Percentiles rank a stretch among this genome's conserved stretches.
These are phyloP conservation scores for Eucalyptus regnans DNA, from an alignment of 345 rosid species.

Conservation along the genomic window DNA sequence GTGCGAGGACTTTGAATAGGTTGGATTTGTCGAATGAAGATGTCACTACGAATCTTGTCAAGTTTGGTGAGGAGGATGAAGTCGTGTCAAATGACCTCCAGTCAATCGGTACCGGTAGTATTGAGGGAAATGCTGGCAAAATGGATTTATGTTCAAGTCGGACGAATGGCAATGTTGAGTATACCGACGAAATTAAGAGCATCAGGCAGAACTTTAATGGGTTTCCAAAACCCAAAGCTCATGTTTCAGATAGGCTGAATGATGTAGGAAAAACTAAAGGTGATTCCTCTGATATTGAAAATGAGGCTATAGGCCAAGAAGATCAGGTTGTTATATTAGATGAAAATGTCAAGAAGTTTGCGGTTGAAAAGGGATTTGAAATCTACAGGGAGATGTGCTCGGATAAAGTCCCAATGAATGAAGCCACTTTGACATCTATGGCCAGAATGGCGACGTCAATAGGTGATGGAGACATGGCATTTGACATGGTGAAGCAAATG, in stretches of 20 bases:
- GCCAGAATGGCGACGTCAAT: constrained; percentile 60
- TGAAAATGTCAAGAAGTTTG: constrained; percentile 41
- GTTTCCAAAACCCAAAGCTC: background rate
- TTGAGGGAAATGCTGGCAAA: background rate
- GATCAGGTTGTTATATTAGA: constrained; percentile 15
- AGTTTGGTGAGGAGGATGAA: background rate
- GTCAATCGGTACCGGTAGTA: background rate
- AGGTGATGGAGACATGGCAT: constrained; percentile 58
- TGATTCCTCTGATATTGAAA: background rate
- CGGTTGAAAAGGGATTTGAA: constrained; percentile 42
- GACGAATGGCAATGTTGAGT: background rate
- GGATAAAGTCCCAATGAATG: constrained; percentile 38
- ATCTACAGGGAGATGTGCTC: constrained; percentile 36
- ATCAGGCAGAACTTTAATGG: background rate
- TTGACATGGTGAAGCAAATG: constrained; percentile 62
- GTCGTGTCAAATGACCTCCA: background rate
- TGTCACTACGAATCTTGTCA: background rate
- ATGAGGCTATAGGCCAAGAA: background rate
- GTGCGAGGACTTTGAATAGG: constrained; percentile 9
- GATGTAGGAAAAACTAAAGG: background rate
- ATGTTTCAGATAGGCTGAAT: background rate
- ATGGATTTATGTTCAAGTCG: background rate
- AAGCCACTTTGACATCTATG: constrained; percentile 47
- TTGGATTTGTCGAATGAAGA: constrained; percentile 1
- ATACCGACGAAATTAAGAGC: background rate